Base-by-base conservation (phyloP, 371 early-diverging fungal genomes). In the Batkoa obscura region DNA sequence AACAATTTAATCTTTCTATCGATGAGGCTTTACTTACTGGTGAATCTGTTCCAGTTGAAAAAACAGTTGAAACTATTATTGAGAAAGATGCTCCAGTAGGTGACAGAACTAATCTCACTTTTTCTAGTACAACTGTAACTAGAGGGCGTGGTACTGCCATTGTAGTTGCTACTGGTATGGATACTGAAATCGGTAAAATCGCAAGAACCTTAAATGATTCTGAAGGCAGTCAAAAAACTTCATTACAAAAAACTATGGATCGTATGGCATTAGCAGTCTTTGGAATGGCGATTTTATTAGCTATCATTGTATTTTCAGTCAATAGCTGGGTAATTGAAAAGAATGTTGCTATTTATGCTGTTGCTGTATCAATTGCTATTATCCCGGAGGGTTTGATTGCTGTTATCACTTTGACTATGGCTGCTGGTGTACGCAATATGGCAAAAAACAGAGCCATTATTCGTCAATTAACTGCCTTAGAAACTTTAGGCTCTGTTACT, bases 361-460 rank as follows among this genome's bases (percentile, higher is more conserved):
- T 88, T 41, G 79, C 85, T 41, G 73, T 94, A 35, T 90, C 86
- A 15, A 90, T 97, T 58, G 82, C 91, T 34, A 86, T 90, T 15
- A 89, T 97, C 57, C 98, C 98, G 38, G 94, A 94, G 68, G 98
- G 95, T 56, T 75, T 94, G 2, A 81, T 93, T 8, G 91, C 92
- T 34, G 90, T 92, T 9, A 72, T 57, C 33, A 85, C 86, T 0
- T 69, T 95, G 48, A 88, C 94, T 3, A 90, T 93, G 82, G 90
- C 93, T 0, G 68, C 90, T 58, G 91, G 93, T 66, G 95, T 94
- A 12, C 69, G 75, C 32, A 66, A 84, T 17, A 87, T 97, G 90
- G 90, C 92, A 34, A 73, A 76, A 47, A 72, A 77, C 46, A 78
- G 88, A 56, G 93, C 88, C 4, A 77, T 94, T 15, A 91, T 94